phyloP scores from a whole-genome alignment of 257 asterid species.

The Gardenia jasminoides region DNA sequence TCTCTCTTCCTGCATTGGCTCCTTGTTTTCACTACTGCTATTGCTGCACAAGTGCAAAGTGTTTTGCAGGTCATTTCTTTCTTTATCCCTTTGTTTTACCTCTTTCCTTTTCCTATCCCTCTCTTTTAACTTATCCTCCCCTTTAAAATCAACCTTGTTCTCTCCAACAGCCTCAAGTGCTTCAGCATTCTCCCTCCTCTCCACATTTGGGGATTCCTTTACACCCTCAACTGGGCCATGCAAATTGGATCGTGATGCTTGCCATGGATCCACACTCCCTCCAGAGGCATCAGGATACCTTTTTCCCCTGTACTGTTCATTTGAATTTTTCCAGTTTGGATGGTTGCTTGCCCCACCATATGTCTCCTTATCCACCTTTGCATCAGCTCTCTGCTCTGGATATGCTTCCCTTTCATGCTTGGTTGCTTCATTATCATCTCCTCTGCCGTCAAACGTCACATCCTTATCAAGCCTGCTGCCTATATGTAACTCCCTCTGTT shows the following conservation, averaged over 20 bases:
- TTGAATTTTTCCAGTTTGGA: conserved; percentile 62
- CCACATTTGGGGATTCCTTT: conserved; percentile 57
- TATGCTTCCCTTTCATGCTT: conserved; percentile 59
- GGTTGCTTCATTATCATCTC: conserved; percentile 62
- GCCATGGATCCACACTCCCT: conserved; percentile 60
- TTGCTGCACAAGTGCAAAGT: conserved; percentile 46
- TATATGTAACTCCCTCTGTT: conserved; percentile 58
- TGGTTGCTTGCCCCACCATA: conserved; percentile 48
- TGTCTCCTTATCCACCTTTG: conserved; percentile 67
- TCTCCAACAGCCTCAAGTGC: conserved; percentile 77
- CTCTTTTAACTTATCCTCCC: conserved; percentile 76
- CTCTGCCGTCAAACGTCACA: conserved; percentile 45
- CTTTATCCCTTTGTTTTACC: conserved; percentile 86
- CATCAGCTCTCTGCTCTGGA: conserved; percentile 57
- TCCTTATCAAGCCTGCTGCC: conserved; percentile 56
- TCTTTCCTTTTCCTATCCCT: conserved; percentile 92
- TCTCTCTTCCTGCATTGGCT: conserved; percentile 61
- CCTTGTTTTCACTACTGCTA: conserved; percentile 64
- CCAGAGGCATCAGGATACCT: conserved; percentile 56
- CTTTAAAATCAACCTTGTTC: conserved; percentile 73
- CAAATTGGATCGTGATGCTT: conserved; percentile 44
- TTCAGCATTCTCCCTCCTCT: conserved; percentile 55
- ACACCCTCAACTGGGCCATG: conserved; percentile 55
- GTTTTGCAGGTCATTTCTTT: conserved; percentile 67
- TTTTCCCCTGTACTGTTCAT: conserved; percentile 56